phyloP scores from a whole-genome alignment of 768 basidiomycete genomes.

The Lactifluus piperatus region DNA sequence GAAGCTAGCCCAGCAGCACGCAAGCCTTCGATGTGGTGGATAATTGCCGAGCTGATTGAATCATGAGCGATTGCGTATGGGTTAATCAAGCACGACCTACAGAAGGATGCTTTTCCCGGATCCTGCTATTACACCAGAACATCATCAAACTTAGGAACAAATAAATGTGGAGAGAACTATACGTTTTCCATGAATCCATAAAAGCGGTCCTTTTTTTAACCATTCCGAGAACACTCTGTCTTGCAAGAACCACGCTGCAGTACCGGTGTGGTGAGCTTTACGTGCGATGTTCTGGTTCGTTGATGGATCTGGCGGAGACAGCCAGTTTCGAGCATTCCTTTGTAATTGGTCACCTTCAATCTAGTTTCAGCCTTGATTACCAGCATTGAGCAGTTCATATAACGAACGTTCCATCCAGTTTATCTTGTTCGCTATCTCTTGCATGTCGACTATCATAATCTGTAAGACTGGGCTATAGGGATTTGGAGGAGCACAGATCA shows the following conservation, averaged over 20 bases:
- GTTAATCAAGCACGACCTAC: neutral
- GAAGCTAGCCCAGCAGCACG: neutral
- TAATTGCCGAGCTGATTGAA: neutral
- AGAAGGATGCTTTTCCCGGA: neutral
- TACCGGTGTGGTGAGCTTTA: no score
- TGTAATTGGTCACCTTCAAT: neutral
- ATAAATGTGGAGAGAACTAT: no score
- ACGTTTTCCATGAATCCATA: no score
- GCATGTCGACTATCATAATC: neutral
- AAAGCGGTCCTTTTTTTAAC: no score
- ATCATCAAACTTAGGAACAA: no score
- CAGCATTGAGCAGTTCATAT: no score
- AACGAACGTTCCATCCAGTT: constrained; percentile 6
- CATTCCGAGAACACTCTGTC: no score
- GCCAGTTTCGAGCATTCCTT: no score
- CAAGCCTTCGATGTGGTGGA: neutral
- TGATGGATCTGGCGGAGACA: no score
- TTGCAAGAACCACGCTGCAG: no score
- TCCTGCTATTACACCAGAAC: neutral
- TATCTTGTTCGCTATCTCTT: neutral
- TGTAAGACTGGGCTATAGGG: no score
- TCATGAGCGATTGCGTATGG: fast-evolving
- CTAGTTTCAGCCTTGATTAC: neutral
- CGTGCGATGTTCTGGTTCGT: no score
- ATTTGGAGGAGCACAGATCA: neutral